These are phyloP conservation scores for Neofusicoccum kwambonambiense DNA, from an alignment of 2,329 filamentous ascomycete genomes.

Conservation along the genomic window DNA sequence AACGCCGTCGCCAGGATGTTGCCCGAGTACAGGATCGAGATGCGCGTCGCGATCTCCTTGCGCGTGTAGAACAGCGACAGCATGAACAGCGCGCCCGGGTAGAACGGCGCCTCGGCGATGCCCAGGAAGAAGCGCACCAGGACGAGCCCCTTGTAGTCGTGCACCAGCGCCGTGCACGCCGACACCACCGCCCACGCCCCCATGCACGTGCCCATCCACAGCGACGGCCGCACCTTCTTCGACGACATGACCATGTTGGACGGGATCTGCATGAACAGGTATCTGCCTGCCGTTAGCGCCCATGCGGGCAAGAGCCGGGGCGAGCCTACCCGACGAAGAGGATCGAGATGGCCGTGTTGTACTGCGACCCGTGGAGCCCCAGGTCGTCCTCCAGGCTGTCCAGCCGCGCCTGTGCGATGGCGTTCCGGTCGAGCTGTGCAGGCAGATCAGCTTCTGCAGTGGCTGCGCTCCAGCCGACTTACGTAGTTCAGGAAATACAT, in stretches of 20 bases:
- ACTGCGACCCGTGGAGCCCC: neutral
- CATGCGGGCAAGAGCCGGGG: slow-evolving; percentile 58
- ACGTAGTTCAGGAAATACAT: slow-evolving; percentile 40
- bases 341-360: slow-evolving; percentile 54
- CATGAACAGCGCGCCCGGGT: slow-evolving; percentile 35
- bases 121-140: slow-evolving; percentile 38
- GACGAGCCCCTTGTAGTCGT: slow-evolving; percentile 39
- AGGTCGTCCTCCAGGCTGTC: slow-evolving; percentile 60
- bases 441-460: slow-evolving; percentile 17
- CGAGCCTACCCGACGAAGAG: slow-evolving; percentile 52
- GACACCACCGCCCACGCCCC: slow-evolving; percentile 41
- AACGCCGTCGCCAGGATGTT: slow-evolving; percentile 42
- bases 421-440: slow-evolving; percentile 55
- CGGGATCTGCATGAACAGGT: slow-evolving; percentile 35
- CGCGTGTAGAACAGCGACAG: slow-evolving; percentile 38
- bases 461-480: slow-evolving; percentile 6
- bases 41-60: slow-evolving; percentile 39
- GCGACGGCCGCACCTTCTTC: slow-evolving; percentile 35
- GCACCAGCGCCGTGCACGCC: slow-evolving; percentile 33
- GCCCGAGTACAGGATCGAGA: slow-evolving; percentile 40
- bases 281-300: slow-evolving; percentile 41
- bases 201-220: slow-evolving; percentile 39
- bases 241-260: slow-evolving; percentile 43
- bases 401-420: slow-evolving; percentile 63
- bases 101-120: slow-evolving; percentile 37